A percentile compares a stretch with the other conserved stretches of the same genome.
Conservation (phyloP, 805 yeast genomes). For the Wickerhamiella parazyma region DNA sequence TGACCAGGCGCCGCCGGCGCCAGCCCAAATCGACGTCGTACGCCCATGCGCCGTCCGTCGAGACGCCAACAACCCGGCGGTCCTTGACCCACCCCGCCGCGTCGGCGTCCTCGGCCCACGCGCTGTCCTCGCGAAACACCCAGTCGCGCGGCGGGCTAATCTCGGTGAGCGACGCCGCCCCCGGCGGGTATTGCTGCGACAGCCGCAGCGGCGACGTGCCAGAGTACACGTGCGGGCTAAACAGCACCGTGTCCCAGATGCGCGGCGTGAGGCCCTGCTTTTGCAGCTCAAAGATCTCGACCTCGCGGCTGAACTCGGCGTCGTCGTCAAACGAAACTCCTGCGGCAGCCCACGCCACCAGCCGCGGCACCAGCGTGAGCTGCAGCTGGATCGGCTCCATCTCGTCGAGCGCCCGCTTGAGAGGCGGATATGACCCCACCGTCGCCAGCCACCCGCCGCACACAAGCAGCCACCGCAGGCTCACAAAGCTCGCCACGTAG, state of each 20-base stretch:
- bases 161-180: slow-evolving; percentile 40
- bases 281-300: slow-evolving; percentile 69
- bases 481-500: slow-evolving; percentile 29
- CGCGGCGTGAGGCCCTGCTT: slow-evolving; percentile 45
- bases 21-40: slow-evolving; percentile 28
- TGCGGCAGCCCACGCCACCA: slow-evolving; percentile 27
- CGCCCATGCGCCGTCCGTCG: slow-evolving; percentile 27
- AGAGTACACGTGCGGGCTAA: slow-evolving; percentile 44
- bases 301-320: slow-evolving; percentile 46
- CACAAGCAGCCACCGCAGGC: slow-evolving; percentile 51
- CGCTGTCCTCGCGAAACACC: slow-evolving; percentile 46
- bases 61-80: slow-evolving; percentile 28
- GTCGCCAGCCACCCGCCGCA: slow-evolving; percentile 43
- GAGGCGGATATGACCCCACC: slow-evolving; percentile 46
- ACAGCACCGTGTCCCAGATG: slow-evolving; percentile 49
- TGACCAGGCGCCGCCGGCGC: slow-evolving; percentile 30
- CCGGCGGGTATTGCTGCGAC: slow-evolving; percentile 48
- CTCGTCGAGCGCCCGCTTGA: slow-evolving; percentile 23
- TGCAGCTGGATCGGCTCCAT: slow-evolving; percentile 15
- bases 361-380: slow-evolving; percentile 25
- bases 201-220: slow-evolving; percentile 32
- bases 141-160: slow-evolving; percentile 60
- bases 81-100: slow-evolving; percentile 40
- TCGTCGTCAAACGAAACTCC: slow-evolving; percentile 59
- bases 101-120: slow-evolving; percentile 52